A percentile compares a stretch with the other conserved stretches of the same genome.
Evolutionary conservation across 192 early-diverging fungal genomes (phyloP).

Genomic region (Oehlia diaphana): DNA sequence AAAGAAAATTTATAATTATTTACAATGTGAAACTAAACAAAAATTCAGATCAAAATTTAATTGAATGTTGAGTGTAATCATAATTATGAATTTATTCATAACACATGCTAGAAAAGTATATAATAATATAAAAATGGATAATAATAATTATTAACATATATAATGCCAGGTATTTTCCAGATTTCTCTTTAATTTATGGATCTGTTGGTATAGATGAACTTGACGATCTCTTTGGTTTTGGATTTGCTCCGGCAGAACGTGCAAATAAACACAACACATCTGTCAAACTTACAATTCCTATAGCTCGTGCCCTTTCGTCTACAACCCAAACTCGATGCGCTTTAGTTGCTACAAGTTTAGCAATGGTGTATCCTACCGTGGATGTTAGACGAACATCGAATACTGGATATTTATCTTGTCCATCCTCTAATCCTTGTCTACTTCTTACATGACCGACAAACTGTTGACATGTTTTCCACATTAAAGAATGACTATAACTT

Average conservation of each 20-base stretch:
- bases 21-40: too few species aligned
- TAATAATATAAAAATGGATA: too few species aligned
- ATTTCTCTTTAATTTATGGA: neutral
- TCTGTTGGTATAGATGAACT: neutral
- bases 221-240: conserved; percentile 4
- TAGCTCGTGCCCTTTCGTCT: conserved; percentile 50
- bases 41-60: too few species aligned
- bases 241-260: conserved; percentile 8
- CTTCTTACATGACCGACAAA: conserved; percentile 60
- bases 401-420: conserved; percentile 69
- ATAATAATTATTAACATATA: too few species aligned
- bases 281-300: conserved; percentile 79
- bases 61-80: too few species aligned
- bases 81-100: too few species aligned
- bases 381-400: conserved; percentile 74
- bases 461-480: conserved; percentile 61
- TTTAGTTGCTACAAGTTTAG: conserved; percentile 77
- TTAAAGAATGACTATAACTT: conserved; percentile 46
- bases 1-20: too few species aligned
- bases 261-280: conserved; percentile 68
- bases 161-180: neutral
- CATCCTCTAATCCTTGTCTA: conserved; percentile 66
- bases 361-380: conserved; percentile 68
- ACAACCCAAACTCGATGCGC: conserved; percentile 84
- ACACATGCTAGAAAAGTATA: too few species aligned